A percentile compares a stretch with the other conserved stretches of the same genome.
These are phyloP conservation scores for Penicillium turbatum DNA, from an alignment of 495 filamentous ascomycete species.

Conservation along the genomic window DNA sequence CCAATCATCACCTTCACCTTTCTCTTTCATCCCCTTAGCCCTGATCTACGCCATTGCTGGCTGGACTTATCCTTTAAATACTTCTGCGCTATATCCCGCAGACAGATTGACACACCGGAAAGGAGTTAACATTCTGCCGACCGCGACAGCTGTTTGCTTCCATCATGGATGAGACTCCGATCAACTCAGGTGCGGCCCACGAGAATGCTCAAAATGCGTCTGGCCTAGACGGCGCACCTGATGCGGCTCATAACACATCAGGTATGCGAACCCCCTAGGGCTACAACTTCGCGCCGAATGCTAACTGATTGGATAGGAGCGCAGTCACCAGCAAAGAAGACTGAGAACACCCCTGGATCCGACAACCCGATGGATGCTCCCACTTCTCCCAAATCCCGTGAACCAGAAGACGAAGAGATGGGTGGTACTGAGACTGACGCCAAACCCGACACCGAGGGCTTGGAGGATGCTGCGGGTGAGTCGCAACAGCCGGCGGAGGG, in stretches of 20 bases:
- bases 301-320: slow-evolving; percentile 23
- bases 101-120: slow-evolving; percentile 19
- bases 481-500: slow-evolving; percentile 23
- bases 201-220: slow-evolving; percentile 29
- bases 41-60: background rate
- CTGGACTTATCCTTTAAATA: background rate
- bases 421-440: slow-evolving; percentile 59
- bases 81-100: slow-evolving; percentile 16
- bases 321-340: slow-evolving; percentile 31
- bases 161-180: slow-evolving; percentile 40
- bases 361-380: slow-evolving; percentile 87
- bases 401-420: slow-evolving; percentile 82
- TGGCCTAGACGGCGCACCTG: slow-evolving; percentile 27
- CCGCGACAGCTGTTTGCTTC: slow-evolving; percentile 32
- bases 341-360: slow-evolving; percentile 37
- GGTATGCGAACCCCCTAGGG: slow-evolving; percentile 23
- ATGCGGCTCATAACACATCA: slow-evolving; percentile 28
- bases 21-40: slow-evolving; percentile 17
- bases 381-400: slow-evolving; percentile 66
- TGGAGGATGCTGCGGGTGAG: slow-evolving; percentile 40
- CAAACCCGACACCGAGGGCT: slow-evolving; percentile 54
- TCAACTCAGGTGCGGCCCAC: slow-evolving; percentile 22
- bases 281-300: slow-evolving; percentile 9
- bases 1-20: slow-evolving; percentile 21
- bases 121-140: slow-evolving; percentile 34